Conservation (phyloP, 257 asterid genomes). For the Nicotiana noctiflora region DNA sequence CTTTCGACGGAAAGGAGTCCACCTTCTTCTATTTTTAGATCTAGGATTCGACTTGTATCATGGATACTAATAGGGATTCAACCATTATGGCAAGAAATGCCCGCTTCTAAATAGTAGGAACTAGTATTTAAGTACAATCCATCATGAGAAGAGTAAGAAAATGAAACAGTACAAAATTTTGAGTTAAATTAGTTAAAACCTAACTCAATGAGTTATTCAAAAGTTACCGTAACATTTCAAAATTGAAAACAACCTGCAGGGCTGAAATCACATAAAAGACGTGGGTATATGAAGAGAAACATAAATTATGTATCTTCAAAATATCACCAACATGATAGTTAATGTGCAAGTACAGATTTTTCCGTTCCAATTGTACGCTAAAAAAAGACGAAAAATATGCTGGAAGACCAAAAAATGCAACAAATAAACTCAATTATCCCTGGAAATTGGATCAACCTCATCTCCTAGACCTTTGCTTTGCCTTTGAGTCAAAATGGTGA, state of each 20-base stretch:
- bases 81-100: no score
- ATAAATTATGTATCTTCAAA: not conserved
- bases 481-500: constrained; percentile 84
- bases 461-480: constrained; percentile 48
- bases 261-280: not conserved
- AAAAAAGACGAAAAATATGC: not conserved
- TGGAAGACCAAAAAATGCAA: not conserved
- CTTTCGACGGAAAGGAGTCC: no score
- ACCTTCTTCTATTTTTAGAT: no score
- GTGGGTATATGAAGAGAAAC: not conserved
- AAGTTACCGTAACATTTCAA: not conserved
- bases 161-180: no score
- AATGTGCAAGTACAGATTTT: not conserved
- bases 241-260: not conserved
- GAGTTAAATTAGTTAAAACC: no score
- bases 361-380: not conserved
- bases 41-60: no score
- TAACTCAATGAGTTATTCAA: no score
- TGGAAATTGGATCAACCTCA: constrained; percentile 13
- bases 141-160: no score
- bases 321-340: not conserved
- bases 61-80: no score
- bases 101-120: no score
- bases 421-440: not conserved
- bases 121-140: no score